These are phyloP conservation scores for Moesziomyces sp. DNA, from an alignment of 1,284 basidiomycete species.

Conservation along the genomic window DNA sequence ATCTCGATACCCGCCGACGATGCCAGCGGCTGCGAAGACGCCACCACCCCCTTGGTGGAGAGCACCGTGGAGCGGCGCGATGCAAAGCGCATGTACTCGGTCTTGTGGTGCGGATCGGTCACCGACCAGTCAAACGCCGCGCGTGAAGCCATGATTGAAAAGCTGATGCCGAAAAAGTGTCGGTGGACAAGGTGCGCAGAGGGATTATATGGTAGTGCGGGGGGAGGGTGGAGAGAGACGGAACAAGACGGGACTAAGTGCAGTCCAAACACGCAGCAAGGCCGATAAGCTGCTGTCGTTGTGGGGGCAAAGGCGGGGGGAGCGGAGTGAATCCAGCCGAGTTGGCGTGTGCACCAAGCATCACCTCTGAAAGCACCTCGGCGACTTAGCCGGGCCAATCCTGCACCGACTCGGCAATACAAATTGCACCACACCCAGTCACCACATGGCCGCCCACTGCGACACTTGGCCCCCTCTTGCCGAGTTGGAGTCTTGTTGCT, in stretches of 20 bases:
- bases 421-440: not conserved
- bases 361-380: not conserved
- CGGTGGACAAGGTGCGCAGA: not conserved
- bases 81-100: constrained; percentile 41
- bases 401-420: not conserved
- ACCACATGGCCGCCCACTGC: not conserved
- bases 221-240: not conserved
- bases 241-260: not conserved
- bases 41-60: constrained; percentile 82
- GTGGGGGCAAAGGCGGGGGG: too few species aligned
- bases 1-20: constrained; percentile 89
- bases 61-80: constrained; percentile 61
- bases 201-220: not conserved
- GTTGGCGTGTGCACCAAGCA: too few species aligned
- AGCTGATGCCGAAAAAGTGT: not conserved
- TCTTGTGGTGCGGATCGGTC: constrained; percentile 39
- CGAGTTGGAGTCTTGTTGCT: too few species aligned
- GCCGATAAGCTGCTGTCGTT: not conserved
- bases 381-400: not conserved
- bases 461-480: too few species aligned
- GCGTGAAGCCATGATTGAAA: constrained; percentile 15
- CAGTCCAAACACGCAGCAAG: not conserved
- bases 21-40: constrained; percentile 90
- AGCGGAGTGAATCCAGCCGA: too few species aligned
- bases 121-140: constrained; percentile 39